phyloP scores from a whole-genome alignment of 345 rosid genomes.

The Murraya koenigii region DNA sequence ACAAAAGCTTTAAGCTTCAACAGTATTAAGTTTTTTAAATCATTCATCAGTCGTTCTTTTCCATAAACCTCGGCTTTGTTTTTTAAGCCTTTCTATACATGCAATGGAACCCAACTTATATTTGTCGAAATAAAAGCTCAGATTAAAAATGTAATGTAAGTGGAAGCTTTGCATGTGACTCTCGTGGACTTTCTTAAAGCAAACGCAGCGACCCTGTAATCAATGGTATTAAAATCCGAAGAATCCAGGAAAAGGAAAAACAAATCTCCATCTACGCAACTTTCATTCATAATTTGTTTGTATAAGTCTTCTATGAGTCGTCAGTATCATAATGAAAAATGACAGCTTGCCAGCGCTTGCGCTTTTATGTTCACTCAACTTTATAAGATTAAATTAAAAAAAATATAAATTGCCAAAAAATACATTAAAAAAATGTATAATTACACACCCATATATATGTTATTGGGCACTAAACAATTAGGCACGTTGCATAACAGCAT shows the following conservation, averaged over 20 bases:
- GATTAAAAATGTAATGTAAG: background rate
- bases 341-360: too few relatives aligned
- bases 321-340: background rate
- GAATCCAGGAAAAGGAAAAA: background rate
- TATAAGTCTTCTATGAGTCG: background rate
- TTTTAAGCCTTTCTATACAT: background rate
- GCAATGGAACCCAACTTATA: background rate
- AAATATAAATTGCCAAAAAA: background rate
- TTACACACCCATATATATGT: too few relatives aligned
- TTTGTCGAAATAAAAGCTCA: background rate
- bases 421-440: too few relatives aligned
- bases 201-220: background rate
- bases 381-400: background rate
- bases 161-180: too few relatives aligned
- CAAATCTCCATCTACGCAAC: background rate
- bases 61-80: background rate
- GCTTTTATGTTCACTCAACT: background rate
- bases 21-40: too few relatives aligned
- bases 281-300: background rate
- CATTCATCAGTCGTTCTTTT: too few relatives aligned
- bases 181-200: too few relatives aligned
- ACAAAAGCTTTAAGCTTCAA: background rate
- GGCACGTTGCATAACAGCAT: too few relatives aligned
- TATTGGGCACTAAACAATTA: too few relatives aligned
- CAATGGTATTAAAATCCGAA: background rate